Evolutionary conservation across 23 red algal species (phyloP), one percentile per base, ranked within the genome.

Genomic region (Gracilaria domingensis): DNA sequence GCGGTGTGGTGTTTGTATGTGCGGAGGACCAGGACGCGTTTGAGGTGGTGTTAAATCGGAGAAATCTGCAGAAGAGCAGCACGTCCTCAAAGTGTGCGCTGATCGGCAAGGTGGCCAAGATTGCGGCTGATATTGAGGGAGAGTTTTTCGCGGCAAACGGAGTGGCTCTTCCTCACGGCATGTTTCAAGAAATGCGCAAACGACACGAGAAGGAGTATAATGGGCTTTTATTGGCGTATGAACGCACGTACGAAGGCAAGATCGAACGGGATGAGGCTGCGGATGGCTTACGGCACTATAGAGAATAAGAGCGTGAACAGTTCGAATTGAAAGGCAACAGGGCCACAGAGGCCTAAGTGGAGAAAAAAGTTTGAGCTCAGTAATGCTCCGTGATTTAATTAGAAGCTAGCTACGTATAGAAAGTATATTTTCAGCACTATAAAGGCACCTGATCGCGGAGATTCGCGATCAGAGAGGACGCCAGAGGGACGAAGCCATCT

Each of bases 1-100:
- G 86, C 58, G 88, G 75, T 8, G 86, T 91, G 17, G 81, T 96
- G 12, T 96, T 96, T 83, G 88, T 96, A 30, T 92, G 88, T 34
- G 80, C 94, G 1, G 94, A 96, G 35, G 94, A 96, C 13, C 70
- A 34, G 26, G 75, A 53, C 25, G 77, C 54, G 23, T 95, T 95
- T 39, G 84, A 83, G 29, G 57, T 50, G 74, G 61, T 95, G 40
- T 93, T 62, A 81, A 66, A 79, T 48, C 51, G 72, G 18, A 28
- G 54, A 39, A 60, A 59, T 21, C 47, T 65, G 33, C 32, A 47
- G 17, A 54, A n/a, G 51, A 45, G 62, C 35, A 75, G 12, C 36
- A 30, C 58, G 1, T 89, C 86, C 12, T 66, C 94, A 0, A 96
- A 96, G 61, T 78, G 71, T 42, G 66, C 72, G 4, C 81, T 84